Base-by-base conservation (phyloP, 1,139 yeast species). In the Candida tropicalis region DNA sequence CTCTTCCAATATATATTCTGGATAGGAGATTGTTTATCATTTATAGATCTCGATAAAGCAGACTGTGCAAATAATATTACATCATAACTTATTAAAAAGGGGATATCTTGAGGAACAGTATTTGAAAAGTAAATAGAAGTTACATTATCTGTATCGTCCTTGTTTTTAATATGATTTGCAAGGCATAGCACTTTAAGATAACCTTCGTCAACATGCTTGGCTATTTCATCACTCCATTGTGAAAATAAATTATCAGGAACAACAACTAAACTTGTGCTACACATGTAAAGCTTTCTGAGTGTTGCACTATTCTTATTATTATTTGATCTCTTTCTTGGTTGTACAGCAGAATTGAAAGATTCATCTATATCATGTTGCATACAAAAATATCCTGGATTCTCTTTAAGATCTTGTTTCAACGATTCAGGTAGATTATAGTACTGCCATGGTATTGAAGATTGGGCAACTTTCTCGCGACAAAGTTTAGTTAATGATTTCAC, bases 181-280 rank as follows among this genome's bases (percentile, higher is more conserved):
- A 73, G 51, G 48, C 60, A 68, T 17, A 72, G 50, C 27, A 58
- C 68, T 3, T 59, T 62, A 32, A 83, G 59, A 46, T 46, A 70
- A 0, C 56, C 64, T 0, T 60, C 56, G 3, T 65, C 57, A 2
- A 79, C 61, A 54, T 84, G 91, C 49, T 82, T 83, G 13, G 61
- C 60, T 7, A 83, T 63, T 55, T 84, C 90, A 16, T 65, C 58
- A 33, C 63, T 65, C 91, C 90, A 84, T 56, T 84, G 91, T 46
- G 75, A 79, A 47, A 81, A 75, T 18, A 84, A 61, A 50, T 82
- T 82, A 51, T 83, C 87, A 0, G 91, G 91, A 3, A 81, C 79
- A 1, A 84, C 75, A 5, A 83, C 67, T 36, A 84, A 60, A 0
- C 90, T 82, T 0, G 85, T 67, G 11, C 74, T 69, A 22, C 84